Percentiles rank a stretch among this genome's conserved stretches.
Conservation (phyloP, 1,284 basidiomycete species). For the Austroboletus novae-zelandiae region DNA sequence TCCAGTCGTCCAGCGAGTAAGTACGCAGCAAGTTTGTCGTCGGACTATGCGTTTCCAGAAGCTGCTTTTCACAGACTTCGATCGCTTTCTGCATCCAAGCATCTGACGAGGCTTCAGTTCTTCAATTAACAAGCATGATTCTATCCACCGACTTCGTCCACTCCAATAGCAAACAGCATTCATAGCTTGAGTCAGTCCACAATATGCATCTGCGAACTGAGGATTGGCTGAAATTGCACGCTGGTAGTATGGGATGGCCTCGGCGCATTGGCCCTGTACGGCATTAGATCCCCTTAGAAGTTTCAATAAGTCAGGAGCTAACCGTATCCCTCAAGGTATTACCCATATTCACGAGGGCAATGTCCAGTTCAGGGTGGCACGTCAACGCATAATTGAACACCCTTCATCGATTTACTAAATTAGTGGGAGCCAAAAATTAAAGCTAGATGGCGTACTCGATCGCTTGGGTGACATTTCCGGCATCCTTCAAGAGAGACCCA, state of each 20-base stretch:
- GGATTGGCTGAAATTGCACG: slow-evolving; percentile 53
- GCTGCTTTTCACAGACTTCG: slow-evolving; percentile 46
- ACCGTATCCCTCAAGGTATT: slow-evolving; percentile 57
- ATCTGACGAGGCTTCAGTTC: slow-evolving; percentile 22
- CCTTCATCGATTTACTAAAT: slow-evolving; percentile 8
- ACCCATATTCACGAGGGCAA: slow-evolving; percentile 61
- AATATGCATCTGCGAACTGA: slow-evolving; percentile 55
- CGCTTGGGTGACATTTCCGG: slow-evolving; percentile 49
- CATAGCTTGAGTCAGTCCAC: slow-evolving; percentile 53
- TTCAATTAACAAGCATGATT: slow-evolving; percentile 14
- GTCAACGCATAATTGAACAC: slow-evolving; percentile 42
- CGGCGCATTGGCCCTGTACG: slow-evolving; percentile 45
- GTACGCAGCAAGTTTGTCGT: slow-evolving; percentile 40
- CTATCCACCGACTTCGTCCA: slow-evolving; percentile 37
- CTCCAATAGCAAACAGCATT: slow-evolving; percentile 58
- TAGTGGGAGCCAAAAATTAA: background rate
- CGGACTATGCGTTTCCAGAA: slow-evolving; percentile 41
- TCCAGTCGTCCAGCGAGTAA: slow-evolving; percentile 44
- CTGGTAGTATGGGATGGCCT: slow-evolving; percentile 54
- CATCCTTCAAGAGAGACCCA: slow-evolving; percentile 60
- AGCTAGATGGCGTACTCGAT: slow-evolving; percentile 40
- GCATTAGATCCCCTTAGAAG: background rate
- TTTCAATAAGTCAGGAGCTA: slow-evolving; percentile 5
- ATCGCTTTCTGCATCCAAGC: slow-evolving; percentile 50
- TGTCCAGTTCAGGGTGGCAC: slow-evolving; percentile 56